Conservation (phyloP, 805 yeast genomes). For the Lachancea meyersii region DNA sequence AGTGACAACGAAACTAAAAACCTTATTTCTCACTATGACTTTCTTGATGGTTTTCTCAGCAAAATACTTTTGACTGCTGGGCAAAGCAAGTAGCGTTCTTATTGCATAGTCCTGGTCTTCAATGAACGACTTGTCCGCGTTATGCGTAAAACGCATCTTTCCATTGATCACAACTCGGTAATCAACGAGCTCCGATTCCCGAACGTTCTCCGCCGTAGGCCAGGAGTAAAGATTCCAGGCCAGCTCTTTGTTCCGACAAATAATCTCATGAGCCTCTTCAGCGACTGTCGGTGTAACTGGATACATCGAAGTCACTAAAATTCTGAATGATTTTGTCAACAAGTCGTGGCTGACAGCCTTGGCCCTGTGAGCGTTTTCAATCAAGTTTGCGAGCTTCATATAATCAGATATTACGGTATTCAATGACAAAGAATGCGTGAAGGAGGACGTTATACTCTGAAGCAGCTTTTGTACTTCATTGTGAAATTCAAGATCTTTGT, state of each 20-base stretch:
- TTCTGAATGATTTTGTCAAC: slow-evolving; percentile 44
- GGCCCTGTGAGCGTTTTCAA: slow-evolving; percentile 37
- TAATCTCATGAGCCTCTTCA: slow-evolving; percentile 72
- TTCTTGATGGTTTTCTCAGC: slow-evolving; percentile 40
- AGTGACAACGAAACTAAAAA: slow-evolving; percentile 39
- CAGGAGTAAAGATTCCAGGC: slow-evolving; percentile 41
- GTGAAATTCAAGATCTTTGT: slow-evolving; percentile 49
- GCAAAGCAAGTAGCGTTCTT: slow-evolving; percentile 31
- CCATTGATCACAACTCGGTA: slow-evolving; percentile 73
- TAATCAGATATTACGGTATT: slow-evolving; percentile 86
- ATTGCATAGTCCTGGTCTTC: slow-evolving; percentile 35
- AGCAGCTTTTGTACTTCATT: slow-evolving; percentile 48
- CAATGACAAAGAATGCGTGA: slow-evolving; percentile 52
- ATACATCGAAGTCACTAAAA: slow-evolving; percentile 55
- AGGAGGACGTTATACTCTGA: slow-evolving; percentile 50
- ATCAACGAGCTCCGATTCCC: slow-evolving; percentile 34
- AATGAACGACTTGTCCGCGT: slow-evolving; percentile 34
- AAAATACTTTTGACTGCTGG: slow-evolving; percentile 40
- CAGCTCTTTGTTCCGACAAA: slow-evolving; percentile 19
- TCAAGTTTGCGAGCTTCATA: slow-evolving; percentile 69
- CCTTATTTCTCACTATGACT: slow-evolving; percentile 47
- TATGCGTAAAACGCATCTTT: slow-evolving; percentile 47
- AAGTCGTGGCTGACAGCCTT: slow-evolving; percentile 36
- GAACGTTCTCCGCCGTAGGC: slow-evolving; percentile 47
- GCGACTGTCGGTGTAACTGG: slow-evolving; percentile 79